Percentiles rank a stretch among this genome's conserved stretches.
phyloP scores from a whole-genome alignment of 2,329 filamentous ascomycete genomes.

The Neonectria neomacrospora region DNA sequence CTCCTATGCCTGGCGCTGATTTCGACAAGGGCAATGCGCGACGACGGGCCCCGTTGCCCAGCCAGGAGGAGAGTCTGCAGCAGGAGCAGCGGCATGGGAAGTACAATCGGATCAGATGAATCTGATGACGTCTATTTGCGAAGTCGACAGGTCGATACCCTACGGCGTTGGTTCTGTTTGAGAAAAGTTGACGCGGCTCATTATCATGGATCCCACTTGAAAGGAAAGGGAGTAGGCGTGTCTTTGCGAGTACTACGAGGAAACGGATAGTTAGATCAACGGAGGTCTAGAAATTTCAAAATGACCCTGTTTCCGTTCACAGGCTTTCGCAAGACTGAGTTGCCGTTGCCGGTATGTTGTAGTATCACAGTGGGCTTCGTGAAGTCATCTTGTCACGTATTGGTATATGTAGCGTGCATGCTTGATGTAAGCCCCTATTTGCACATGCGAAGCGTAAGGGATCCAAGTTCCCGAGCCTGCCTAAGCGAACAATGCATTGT shows the following conservation, averaged over 20 bases:
- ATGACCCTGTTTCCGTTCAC: conserved; percentile 7
- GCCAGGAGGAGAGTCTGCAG: conserved; percentile 83
- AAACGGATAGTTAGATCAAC: conserved; percentile 8
- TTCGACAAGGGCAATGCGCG: conserved; percentile 49
- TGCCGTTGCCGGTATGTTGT: not conserved
- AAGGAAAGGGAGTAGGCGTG: conserved; percentile 6
- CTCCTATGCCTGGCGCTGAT: conserved; percentile 51
- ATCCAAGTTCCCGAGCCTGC: not conserved
- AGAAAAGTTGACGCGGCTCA: conserved; percentile 21
- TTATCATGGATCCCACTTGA: conserved; percentile 7
- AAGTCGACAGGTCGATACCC: conserved; percentile 35
- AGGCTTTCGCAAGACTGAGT: conserved; percentile 16
- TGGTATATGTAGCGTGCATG: not conserved
- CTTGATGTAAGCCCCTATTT: conserved; percentile 6
- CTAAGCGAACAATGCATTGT: not conserved
- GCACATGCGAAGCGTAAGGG: conserved; percentile 3
- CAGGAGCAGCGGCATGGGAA: conserved; percentile 77
- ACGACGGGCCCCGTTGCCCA: conserved; percentile 78
- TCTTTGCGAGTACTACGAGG: not conserved
- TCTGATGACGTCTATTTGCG: not conserved
- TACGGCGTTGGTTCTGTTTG: conserved; percentile 40
- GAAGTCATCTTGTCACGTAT: not conserved
- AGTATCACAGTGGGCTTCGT: not conserved
- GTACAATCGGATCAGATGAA: conserved; percentile 65
- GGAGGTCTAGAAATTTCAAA: conserved; percentile 1